Conservation (phyloP, 73 alveolate species). For the Paramecium sexaurelia region DNA sequence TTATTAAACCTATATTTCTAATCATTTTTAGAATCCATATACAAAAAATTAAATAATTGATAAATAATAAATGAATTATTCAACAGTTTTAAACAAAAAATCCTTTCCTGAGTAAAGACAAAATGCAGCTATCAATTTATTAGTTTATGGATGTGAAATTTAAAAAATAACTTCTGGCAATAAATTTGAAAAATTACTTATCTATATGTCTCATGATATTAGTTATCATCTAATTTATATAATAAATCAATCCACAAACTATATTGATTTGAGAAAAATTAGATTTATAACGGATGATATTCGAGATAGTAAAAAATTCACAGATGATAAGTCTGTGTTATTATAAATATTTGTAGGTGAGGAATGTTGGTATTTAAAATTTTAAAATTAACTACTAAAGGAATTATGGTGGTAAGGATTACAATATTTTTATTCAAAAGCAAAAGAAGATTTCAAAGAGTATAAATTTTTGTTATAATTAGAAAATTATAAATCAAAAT, state of each 20-base stretch:
- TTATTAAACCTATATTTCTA: background rate
- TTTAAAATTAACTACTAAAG: background rate
- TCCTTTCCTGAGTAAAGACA: background rate
- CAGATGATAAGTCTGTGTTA: background rate
- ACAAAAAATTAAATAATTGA: background rate
- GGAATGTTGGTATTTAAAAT: background rate
- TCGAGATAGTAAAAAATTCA: background rate
- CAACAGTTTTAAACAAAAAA: background rate
- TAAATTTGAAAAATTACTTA: background rate
- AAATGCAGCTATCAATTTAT: background rate
- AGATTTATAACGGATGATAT: background rate
- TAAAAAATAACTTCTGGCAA: background rate
- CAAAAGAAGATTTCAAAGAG: background rate
- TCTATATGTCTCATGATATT: background rate
- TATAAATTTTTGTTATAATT: background rate
- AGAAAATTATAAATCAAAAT: background rate
- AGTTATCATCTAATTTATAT: background rate
- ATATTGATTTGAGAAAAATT: background rate
- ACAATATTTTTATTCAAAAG: background rate
- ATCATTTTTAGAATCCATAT: background rate
- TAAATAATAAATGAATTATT: background rate
- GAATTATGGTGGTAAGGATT: constrained; percentile 27
- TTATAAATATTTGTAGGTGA: background rate
- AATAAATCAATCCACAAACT: background rate
- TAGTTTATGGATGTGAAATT: background rate